A percentile compares a stretch with the other conserved stretches of the same genome.
phyloP scores from a whole-genome alignment of 2,329 filamentous ascomycete species.

The Aspergillus pseudoterreus region DNA sequence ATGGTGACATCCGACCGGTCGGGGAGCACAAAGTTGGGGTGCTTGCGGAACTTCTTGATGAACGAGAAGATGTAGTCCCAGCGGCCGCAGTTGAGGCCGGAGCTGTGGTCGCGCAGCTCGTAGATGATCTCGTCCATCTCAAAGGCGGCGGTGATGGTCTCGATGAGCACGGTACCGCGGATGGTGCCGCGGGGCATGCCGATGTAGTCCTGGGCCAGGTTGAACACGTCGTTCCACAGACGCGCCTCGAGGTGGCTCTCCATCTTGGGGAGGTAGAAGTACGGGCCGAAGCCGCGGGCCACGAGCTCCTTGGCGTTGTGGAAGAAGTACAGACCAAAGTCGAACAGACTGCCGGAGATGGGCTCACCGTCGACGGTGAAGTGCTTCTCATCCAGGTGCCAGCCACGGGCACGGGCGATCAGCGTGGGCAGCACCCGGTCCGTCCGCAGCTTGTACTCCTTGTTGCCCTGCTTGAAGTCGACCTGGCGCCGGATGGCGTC shows the following conservation, averaged over 20 bases:
- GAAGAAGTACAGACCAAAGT: slow-evolving; percentile 99
- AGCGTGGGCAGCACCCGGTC: slow-evolving; percentile 84
- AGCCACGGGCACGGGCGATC: slow-evolving; percentile 90
- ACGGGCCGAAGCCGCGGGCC: slow-evolving; percentile 79
- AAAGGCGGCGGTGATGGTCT: slow-evolving; percentile 95
- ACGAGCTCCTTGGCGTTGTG: slow-evolving; percentile 92
- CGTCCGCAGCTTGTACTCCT: slow-evolving; percentile 96
- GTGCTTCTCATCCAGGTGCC: slow-evolving; percentile 98
- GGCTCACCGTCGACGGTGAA: slow-evolving; percentile 92
- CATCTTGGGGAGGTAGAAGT: slow-evolving; percentile 99
- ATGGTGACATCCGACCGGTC: slow-evolving; percentile 91
- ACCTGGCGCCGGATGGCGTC: slow-evolving; percentile 90
- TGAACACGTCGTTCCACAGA: slow-evolving; percentile 63
- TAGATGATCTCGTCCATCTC: slow-evolving; percentile 99
- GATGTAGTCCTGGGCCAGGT: slow-evolving; percentile 1
- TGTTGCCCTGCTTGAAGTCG: slow-evolving; percentile 91
- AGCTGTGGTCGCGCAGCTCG: slow-evolving; percentile 93
- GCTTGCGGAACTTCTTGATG: slow-evolving; percentile 98
- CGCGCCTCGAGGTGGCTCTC: slow-evolving; percentile 95
- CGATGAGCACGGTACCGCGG: slow-evolving; percentile 90
- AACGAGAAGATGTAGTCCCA: slow-evolving; percentile 99
- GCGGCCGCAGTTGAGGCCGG: slow-evolving; percentile 94
- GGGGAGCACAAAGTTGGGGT: slow-evolving; percentile 87
- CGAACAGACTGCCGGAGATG: slow-evolving; percentile 87
- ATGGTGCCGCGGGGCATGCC: slow-evolving; percentile 84